Evolutionary conservation across 306 rosid genomes (phyloP), one percentile per base, ranked within the genome.

Genomic region (Lotus japonicus): DNA sequence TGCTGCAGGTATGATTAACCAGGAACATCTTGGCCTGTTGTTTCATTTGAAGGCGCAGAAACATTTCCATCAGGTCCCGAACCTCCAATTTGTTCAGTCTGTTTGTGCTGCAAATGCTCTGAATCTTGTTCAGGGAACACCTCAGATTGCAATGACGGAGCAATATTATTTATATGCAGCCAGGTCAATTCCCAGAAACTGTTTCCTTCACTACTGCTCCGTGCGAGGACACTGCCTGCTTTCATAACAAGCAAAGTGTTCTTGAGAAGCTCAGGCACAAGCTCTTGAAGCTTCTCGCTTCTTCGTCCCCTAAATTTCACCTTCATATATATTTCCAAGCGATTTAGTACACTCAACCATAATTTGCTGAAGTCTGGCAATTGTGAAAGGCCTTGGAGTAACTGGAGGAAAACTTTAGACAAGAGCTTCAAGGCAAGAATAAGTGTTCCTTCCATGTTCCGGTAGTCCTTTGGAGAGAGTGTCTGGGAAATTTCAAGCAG

Each of bases 371-470:
- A 94, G 55, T 66, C 77, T 52, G 96, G 73, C 31, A 72, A 71
- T 63, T 85, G 90, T 11, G 88, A 83, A 44, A 94, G 77, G 53
- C 71, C 88, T 36, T 80, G 83, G 61, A 94, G 85, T 70, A 88
- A 78, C 79, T 82, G 90, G 52, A 94, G 82, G 76, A 90, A 90
- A 74, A 88, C 95, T 74, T 86, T 84, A 60, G 92, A 86, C 89
- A 94, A 74, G 75, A 94, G 90, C 81, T 90, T 88, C 87, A 90
- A 71, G 75, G 90, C 92, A 66, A 79, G 82, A 54, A 88, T 67
- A 54, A 94, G 97, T 12, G 98, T 80, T 71, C 95, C 98, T 73
- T 94, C 98, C 94, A 94, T 94, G 82, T 90, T 86, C 41, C 92
- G 74, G 74, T 83, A 88, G 79, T 94, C 95, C 81, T 86, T 94